Percentiles rank a stretch among this genome's conserved stretches.
These are phyloP conservation scores for Cytospora paraplurivora DNA, from an alignment of 2,329 filamentous ascomycete species.

Conservation along the genomic window DNA sequence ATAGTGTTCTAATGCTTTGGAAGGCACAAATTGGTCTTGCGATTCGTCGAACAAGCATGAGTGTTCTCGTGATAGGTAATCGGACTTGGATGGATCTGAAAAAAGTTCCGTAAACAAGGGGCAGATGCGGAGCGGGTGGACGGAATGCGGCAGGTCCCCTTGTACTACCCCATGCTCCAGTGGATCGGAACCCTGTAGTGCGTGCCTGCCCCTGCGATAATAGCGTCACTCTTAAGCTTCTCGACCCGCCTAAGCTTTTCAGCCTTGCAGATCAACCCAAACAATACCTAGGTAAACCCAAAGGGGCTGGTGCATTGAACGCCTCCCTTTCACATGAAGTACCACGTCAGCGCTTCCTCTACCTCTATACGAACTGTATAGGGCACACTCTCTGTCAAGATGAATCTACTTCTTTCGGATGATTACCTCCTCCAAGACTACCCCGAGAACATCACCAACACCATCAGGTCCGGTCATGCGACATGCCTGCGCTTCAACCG, in stretches of 20 bases:
- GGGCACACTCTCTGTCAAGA: slow-evolving; percentile 35
- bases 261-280: slow-evolving; percentile 24
- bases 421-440: slow-evolving; percentile 76
- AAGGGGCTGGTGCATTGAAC: background rate
- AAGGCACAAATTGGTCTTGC: background rate
- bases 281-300: slow-evolving; percentile 8
- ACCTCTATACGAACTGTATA: slow-evolving; percentile 1
- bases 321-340: background rate
- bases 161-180: slow-evolving; percentile 17
- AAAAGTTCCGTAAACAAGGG: background rate
- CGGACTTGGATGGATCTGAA: background rate
- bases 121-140: background rate
- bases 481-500: slow-evolving; percentile 84
- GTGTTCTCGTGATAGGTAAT: background rate
- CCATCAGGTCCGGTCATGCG: slow-evolving; percentile 72
- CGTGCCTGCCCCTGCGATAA: slow-evolving; percentile 12
- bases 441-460: slow-evolving; percentile 85
- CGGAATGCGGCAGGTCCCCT: slow-evolving; percentile 14
- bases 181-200: slow-evolving; percentile 10
- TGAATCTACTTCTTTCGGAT: slow-evolving; percentile 64
- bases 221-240: slow-evolving; percentile 11
- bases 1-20: background rate
- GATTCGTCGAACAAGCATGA: slow-evolving; percentile 1
- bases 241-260: slow-evolving; percentile 19
- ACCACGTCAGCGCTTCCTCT: background rate